Percentiles rank a stretch among this genome's conserved stretches.
Conservation (phyloP, 768 basidiomycete species). For the Suillus bovinus region DNA sequence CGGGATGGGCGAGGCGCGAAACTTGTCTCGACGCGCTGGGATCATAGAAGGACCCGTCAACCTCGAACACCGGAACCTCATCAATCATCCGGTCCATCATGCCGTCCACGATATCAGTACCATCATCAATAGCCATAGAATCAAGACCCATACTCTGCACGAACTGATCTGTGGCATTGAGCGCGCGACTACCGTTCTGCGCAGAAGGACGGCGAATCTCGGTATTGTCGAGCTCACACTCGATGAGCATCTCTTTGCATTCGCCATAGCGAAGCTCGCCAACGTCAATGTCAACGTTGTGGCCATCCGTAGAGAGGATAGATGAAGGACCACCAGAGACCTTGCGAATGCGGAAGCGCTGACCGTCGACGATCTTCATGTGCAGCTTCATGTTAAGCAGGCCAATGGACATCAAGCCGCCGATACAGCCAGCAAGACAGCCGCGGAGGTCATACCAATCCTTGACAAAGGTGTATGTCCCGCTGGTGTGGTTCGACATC, state of each 20-base stretch:
- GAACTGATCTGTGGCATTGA: slow-evolving; percentile 88
- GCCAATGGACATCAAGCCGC: slow-evolving; percentile 96
- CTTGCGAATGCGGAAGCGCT: slow-evolving; percentile 92
- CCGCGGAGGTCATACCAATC: slow-evolving; percentile 97
- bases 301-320: slow-evolving; percentile 88
- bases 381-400: slow-evolving; percentile 93
- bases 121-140: slow-evolving; percentile 68
- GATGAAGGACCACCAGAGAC: slow-evolving; percentile 88
- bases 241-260: slow-evolving; percentile 95
- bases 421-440: slow-evolving; percentile 91
- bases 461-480: slow-evolving; percentile 97
- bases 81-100: slow-evolving; percentile 98
- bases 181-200: slow-evolving; percentile 26
- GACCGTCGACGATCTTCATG: slow-evolving; percentile 87
- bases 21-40: slow-evolving; percentile 82
- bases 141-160: slow-evolving; percentile 86
- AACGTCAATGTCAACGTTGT: slow-evolving; percentile 93
- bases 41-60: slow-evolving; percentile 94
- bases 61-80: slow-evolving; percentile 94
- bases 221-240: slow-evolving; percentile 82
- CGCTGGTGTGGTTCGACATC: slow-evolving; percentile 96
- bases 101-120: slow-evolving; percentile 74
- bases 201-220: slow-evolving; percentile 37
- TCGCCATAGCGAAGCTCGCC: slow-evolving; percentile 96
- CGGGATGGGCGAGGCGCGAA: slow-evolving; percentile 80